Evolutionary conservation across 306 rosid genomes (phyloP).

Genomic region (cucumber (Cucumis sativus)): Cucumber_9930_V3 NC_026655.2:2885001-2885500

Average conservation of each 20-base stretch:
- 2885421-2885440: constrained; percentile 96
- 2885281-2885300: background rate
- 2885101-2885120: too few relatives aligned
- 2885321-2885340: background rate
- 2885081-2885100: too few relatives aligned
- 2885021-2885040: background rate
- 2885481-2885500: constrained; percentile 65
- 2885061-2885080: background rate
- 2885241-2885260: background rate
- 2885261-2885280: background rate
- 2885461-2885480: constrained; percentile 83
- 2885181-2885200: background rate
- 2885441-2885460: constrained; percentile 62
- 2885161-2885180: too few relatives aligned
- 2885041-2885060: background rate
- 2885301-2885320: background rate
- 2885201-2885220: background rate
- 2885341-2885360: constrained; percentile 54
- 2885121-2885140: too few relatives aligned
- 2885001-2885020: background rate
- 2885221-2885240: background rate
- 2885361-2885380: constrained; percentile 76
- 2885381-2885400: constrained; percentile 61
- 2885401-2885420: constrained; percentile 72
- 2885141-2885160: too few relatives aligned